Evolutionary conservation across 176 grass and related monocot genomes (phyloP), one percentile per base, ranked within the genome.

Genomic region (Dendrocalamus sinicus): DNA sequence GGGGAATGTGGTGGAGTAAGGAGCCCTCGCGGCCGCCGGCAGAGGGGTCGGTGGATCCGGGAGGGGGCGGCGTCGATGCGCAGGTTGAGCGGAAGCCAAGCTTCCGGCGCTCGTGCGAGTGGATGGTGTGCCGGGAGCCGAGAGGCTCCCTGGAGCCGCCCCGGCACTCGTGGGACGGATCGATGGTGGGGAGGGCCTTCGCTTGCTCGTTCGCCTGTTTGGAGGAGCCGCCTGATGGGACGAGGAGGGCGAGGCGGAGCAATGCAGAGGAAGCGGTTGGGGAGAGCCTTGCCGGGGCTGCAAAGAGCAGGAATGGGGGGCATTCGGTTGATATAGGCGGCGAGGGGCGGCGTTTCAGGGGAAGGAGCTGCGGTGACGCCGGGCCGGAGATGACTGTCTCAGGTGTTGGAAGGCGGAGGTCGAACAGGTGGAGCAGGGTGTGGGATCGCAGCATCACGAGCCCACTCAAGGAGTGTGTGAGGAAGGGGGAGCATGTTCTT

Each of bases 81-180:
- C 76, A 22, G 77, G 59, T 51, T 15, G 91, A 92, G 54, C 75
- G 86, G 68, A 89, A 77, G 71, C 51, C 77, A 30, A 92, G 91
- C 61, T 89, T 91, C 64, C 88, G 91, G 2, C 85, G 83, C 53
- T 95, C 90, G 10, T 92, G 83, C 83, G 93, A 95, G 46, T 90
- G 90, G 88, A 86, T 78, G 84, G 64, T 79, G 67, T 89, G 62
- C 30, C 80, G 85, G 26, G 87, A 89, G 57, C 86, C 81, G 59
- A 91, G 58, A 39, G 77, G 73, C 46, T 47, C 90, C 17, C 62
- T 86, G 39, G 94, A 94, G 19, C 86, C 89, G 23, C 92, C 89
- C 0, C 93, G 94, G 14, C 97, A 99, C 83, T 99, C 94, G 23
- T 99, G 97, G 97, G 97, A 99, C 46, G 94, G 97, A 3, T 94